Evolutionary conservation across 805 yeast species (phyloP).

Genomic region (Candida patagonica): DNA sequence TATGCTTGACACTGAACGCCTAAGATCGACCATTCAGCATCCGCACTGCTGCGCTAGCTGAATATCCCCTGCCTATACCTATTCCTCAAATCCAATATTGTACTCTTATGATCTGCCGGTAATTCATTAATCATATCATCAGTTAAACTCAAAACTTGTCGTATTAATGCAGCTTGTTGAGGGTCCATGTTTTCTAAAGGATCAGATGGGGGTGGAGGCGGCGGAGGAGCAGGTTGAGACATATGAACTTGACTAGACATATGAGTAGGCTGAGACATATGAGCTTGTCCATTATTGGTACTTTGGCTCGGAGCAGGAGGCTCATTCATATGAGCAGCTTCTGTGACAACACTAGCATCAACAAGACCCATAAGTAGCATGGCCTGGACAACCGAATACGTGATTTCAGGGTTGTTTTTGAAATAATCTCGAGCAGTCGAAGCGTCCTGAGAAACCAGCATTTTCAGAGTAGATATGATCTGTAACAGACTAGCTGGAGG

Average conservation of each 20-base stretch:
- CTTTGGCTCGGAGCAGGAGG: slow-evolving; percentile 5
- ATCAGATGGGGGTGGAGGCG: slow-evolving; percentile 6
- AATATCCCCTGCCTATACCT: slow-evolving; percentile 14
- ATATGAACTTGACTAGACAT: slow-evolving; percentile 4
- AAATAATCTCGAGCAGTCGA: slow-evolving; percentile 51
- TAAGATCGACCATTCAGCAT: too few species aligned
- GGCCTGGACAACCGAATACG: slow-evolving; percentile 70
- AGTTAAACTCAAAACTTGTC: slow-evolving; percentile 39
- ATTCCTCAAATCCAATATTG: slow-evolving; percentile 19
- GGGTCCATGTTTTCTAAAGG: slow-evolving; percentile 21
- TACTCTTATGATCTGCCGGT: slow-evolving; percentile 40
- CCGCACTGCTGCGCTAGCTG: slow-evolving; percentile 6
- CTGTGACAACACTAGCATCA: slow-evolving; percentile 21
- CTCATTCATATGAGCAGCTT: slow-evolving; percentile 13
- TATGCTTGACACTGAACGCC: too few species aligned
- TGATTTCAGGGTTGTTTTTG: slow-evolving; percentile 55
- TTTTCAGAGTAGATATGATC: slow-evolving; percentile 45
- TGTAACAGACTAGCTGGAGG: slow-evolving; percentile 41
- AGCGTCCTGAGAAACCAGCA: slow-evolving; percentile 50
- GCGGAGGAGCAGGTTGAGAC: slow-evolving; percentile 14
- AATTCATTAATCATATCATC: slow-evolving; percentile 40
- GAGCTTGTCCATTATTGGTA: slow-evolving; percentile 3
- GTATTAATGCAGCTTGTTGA: slow-evolving; percentile 38
- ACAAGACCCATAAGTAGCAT: slow-evolving; percentile 36
- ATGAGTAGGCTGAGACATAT: slow-evolving; percentile 6